phyloP scores from a whole-genome alignment of 2,329 filamentous ascomycete genomes.

The Rosellinia necatrix region DNA sequence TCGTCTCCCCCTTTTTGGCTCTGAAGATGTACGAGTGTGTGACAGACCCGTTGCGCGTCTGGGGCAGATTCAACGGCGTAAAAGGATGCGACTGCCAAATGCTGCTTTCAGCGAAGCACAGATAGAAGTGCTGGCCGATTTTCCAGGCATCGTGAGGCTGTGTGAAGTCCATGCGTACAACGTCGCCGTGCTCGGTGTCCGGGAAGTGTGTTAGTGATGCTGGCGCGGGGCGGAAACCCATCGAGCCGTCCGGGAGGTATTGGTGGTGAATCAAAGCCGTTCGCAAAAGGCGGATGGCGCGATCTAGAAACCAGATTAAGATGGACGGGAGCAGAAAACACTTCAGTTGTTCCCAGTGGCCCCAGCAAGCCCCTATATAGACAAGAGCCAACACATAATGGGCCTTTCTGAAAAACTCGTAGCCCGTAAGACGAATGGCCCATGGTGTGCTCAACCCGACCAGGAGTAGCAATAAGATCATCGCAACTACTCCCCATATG shows the following conservation, averaged over 20 bases:
- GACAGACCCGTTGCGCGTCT: conserved; percentile 46
- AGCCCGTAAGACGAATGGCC: conserved; percentile 69
- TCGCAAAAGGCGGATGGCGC: conserved; percentile 61
- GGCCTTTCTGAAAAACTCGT: conserved; percentile 76
- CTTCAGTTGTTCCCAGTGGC: conserved; percentile 70
- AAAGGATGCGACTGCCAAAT: conserved; percentile 78
- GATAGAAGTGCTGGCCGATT: conserved; percentile 72
- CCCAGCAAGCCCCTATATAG: conserved; percentile 77
- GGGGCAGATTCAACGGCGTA: conserved; percentile 63
- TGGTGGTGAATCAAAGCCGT: conserved; percentile 65
- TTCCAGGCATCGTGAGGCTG: conserved; percentile 65
- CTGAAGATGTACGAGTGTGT: conserved; percentile 62
- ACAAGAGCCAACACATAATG: conserved; percentile 76
- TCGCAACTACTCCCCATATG: conserved; percentile 73
- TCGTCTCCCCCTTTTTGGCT: conserved; percentile 64
- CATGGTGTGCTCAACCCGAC: conserved; percentile 61
- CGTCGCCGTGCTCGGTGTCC: conserved; percentile 61
- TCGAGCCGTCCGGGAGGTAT: conserved; percentile 48
- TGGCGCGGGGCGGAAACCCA: conserved; percentile 59
- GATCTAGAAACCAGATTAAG: conserved; percentile 68
- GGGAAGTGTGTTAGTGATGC: conserved; percentile 58
- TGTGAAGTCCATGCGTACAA: conserved; percentile 69
- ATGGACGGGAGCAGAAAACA: conserved; percentile 72
- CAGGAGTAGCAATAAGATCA: conserved; percentile 65
- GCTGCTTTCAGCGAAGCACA: conserved; percentile 68